These are phyloP conservation scores for Aureobasidium zeae DNA, from an alignment of 2,329 filamentous ascomycete species.

Conservation along the genomic window DNA sequence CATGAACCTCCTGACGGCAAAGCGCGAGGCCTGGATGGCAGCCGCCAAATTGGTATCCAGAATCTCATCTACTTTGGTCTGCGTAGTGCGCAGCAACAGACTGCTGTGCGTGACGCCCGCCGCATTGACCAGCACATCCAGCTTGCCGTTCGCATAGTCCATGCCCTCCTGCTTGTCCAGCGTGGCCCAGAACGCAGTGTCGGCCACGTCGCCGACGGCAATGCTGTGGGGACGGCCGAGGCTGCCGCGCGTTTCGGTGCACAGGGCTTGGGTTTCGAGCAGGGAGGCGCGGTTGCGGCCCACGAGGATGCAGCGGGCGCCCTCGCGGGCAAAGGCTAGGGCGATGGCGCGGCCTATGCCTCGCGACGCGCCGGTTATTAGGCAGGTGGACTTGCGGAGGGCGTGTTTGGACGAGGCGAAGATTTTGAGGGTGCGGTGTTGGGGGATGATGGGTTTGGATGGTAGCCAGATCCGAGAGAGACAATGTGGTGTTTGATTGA, in stretches of 20 bases:
- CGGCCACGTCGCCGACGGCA: constrained; percentile 14
- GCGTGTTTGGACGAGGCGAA: constrained; percentile 10
- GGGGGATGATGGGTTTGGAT: constrained; percentile 14
- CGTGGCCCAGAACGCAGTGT: constrained; percentile 13
- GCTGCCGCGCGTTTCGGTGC: neutral
- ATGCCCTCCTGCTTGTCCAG: constrained; percentile 3
- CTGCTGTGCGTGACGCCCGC: constrained; percentile 62
- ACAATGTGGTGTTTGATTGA: neutral
- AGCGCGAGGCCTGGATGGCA: constrained; percentile 54
- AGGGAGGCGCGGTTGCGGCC: constrained; percentile 15
- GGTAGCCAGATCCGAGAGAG: constrained; percentile 21
- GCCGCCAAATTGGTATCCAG: constrained; percentile 62
- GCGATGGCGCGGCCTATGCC: constrained; percentile 43
- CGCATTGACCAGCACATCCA: constrained; percentile 65
- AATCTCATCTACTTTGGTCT: constrained; percentile 46
- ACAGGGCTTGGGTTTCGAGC: neutral
- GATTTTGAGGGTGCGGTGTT: constrained; percentile 1
- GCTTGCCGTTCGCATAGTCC: neutral
- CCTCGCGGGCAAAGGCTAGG: constrained; percentile 39
- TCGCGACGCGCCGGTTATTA: constrained; percentile 43
- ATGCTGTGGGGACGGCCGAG: constrained; percentile 5
- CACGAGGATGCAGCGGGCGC: constrained; percentile 26
- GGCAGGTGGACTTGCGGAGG: constrained; percentile 20
- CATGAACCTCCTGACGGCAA: constrained; percentile 42
- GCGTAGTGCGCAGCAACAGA: constrained; percentile 49